These are phyloP conservation scores for Cryptococcus neoformans DNA, from an alignment of 1,284 basidiomycete genomes.

Conservation along the genomic window DNA sequence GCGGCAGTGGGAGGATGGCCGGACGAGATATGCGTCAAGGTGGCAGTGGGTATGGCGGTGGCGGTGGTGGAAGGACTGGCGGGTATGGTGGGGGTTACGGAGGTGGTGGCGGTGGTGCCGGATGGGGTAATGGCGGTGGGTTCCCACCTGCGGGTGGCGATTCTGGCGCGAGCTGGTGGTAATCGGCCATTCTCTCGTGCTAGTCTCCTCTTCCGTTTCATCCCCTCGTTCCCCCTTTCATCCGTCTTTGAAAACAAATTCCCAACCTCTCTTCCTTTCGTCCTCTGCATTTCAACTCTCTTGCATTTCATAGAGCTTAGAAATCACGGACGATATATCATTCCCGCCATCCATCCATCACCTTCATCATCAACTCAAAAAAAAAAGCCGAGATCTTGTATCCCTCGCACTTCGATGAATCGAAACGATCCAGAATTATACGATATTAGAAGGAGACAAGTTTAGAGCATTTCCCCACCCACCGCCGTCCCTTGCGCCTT, in stretches of 20 bases:
- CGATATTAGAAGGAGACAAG: no score
- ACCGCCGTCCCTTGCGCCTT: no score
- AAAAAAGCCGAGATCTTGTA: no score
- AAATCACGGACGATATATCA: conserved; percentile 4
- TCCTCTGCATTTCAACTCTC: conserved; percentile 2
- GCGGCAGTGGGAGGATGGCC: conserved; percentile 51
- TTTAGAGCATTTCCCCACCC: no score
- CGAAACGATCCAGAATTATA: no score
- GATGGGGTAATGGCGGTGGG: conserved; percentile 31
- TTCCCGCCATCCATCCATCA: background rate
- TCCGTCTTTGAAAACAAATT: background rate
- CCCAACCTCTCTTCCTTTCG: background rate
- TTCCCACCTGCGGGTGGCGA: conserved; percentile 38
- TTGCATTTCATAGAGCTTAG: conserved; percentile 1
- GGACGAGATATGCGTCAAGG: conserved; percentile 55
- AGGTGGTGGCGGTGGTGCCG: conserved; percentile 43
- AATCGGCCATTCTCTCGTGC: conserved; percentile 7
- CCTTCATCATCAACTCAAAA: background rate
- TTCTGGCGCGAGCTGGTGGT: conserved; percentile 51
- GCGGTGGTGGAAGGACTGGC: conserved; percentile 58
- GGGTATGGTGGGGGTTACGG: conserved; percentile 46
- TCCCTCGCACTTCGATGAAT: no score
- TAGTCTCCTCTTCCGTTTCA: background rate
- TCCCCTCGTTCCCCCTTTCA: background rate
- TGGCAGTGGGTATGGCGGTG: conserved; percentile 55